Percentiles rank a stretch among this genome's conserved stretches.
Evolutionary conservation across 345 rosid species (phyloP).

Genomic region (Orychophragmus violaceus): DNA sequence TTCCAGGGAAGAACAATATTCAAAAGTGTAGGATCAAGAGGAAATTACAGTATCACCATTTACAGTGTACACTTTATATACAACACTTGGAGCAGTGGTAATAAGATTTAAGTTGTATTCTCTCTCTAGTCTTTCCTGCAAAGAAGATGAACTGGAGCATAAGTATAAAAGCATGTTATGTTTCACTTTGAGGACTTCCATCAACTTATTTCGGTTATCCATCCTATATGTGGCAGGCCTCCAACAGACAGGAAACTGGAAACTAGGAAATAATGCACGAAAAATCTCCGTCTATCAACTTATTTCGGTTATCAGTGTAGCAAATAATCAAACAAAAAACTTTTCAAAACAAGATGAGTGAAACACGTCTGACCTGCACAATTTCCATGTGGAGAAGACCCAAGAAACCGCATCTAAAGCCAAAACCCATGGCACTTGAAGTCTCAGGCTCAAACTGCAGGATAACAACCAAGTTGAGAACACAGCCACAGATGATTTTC

Average conservation of each 20-base stretch:
- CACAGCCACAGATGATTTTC: neutral
- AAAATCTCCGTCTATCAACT: neutral
- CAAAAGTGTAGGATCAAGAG: slow-evolving; percentile 28
- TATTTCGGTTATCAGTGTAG: neutral
- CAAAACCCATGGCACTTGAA: slow-evolving; percentile 99
- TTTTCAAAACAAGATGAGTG: neutral
- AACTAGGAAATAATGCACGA: neutral
- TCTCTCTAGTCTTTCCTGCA: slow-evolving; percentile 98
- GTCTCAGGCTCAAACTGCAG: slow-evolving; percentile 95
- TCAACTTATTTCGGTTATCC: neutral
- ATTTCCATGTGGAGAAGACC: slow-evolving; percentile 99
- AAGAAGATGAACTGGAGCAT: slow-evolving; percentile 12
- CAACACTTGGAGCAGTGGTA: slow-evolving; percentile 99
- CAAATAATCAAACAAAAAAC: neutral
- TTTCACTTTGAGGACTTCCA: neutral
- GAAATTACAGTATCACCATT: slow-evolving; percentile 75
- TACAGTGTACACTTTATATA: slow-evolving; percentile 75
- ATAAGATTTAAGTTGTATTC: slow-evolving; percentile 94
- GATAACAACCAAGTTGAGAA: slow-evolving; percentile 18
- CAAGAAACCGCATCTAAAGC: slow-evolving; percentile 96
- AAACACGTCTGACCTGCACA: slow-evolving; percentile 67
- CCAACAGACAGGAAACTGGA: neutral
- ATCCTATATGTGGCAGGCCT: neutral
- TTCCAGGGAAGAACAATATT: slow-evolving; percentile 15
- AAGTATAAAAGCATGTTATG: neutral